Evolutionary conservation across 352 stramenopile species (phyloP), one percentile per base, ranked within the genome.

Genomic region (Pilasporangium apinafurcum): DNA sequence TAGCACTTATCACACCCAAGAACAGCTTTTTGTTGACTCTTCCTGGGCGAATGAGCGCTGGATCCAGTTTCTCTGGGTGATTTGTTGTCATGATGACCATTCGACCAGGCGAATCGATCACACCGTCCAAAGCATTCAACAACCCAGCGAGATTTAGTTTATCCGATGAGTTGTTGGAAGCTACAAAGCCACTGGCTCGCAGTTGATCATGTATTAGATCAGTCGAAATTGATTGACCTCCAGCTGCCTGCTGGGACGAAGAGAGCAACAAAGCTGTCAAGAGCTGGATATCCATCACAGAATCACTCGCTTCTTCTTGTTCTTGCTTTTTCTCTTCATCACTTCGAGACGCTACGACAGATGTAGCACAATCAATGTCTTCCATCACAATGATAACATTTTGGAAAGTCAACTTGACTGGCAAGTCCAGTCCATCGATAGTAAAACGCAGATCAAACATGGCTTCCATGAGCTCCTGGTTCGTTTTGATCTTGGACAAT

Each of bases 41-140:
- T 9, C 86, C 84, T 5, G 86, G 86, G 8, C 86, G 67, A 21
- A 96, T 75, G 8, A 96, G 75, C 68, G 9, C 60, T 84, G 14
- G 83, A 67, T 95, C 83, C 13, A 95, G 65, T 22, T 69, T 76
- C 54, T 95, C 83, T 4, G 78, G 83, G 50, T 91, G 77, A 62
- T 95, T 95, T n/a, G 72, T 86, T 10, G 83, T 89, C 66, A 91
- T 86, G 53, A 95, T 79, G 1, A 92, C 58, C 35, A 95, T 93
- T 20, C 77, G 62, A 21, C 68, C 76, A 12, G 73, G 68, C 22
- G 55, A 75, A 45, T 92, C 76, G n/a, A 87, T 69, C 9, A 93
- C 67, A 9, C 83, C 83, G 59, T 95, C 83, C 1, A 95, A 55
- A 1, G 83, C 77, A 37, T 94, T 90, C 1, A 94, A 54, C 29